phyloP scores from a whole-genome alignment of 2,329 filamentous ascomycete genomes.

The Pseudogymnoascus verrucosus region DNA sequence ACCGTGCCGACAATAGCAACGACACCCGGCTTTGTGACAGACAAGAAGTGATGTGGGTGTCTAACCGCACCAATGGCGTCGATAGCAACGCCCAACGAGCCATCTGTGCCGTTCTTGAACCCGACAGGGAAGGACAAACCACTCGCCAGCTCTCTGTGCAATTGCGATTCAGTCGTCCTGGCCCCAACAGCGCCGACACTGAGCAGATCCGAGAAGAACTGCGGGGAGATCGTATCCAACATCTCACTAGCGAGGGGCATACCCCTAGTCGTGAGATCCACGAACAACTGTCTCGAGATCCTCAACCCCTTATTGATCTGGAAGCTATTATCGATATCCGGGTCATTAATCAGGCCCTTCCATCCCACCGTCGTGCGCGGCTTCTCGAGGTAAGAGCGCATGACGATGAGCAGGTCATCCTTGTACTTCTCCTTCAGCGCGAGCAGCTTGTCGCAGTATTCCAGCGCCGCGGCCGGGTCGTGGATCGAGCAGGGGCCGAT shows the following conservation, averaged over 20 bases:
- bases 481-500: conserved; percentile 97
- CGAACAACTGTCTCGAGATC: conserved; percentile 80
- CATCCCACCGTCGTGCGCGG: conserved; percentile 95
- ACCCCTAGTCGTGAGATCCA: conserved; percentile 81
- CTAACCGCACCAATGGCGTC: conserved; percentile 90
- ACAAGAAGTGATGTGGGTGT: conserved; percentile 93
- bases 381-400: conserved; percentile 98
- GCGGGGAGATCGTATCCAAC: conserved; percentile 95
- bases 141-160: conserved; percentile 89
- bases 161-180: conserved; percentile 91
- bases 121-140: conserved; percentile 95
- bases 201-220: conserved; percentile 88
- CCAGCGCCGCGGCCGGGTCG: conserved; percentile 80
- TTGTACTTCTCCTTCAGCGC: conserved; percentile 79
- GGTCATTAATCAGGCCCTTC: conserved; percentile 98
- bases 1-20: conserved; percentile 90
- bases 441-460: conserved; percentile 82
- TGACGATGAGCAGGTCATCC: conserved; percentile 86
- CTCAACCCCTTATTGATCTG: conserved; percentile 97
- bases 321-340: conserved; percentile 96
- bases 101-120: conserved; percentile 99
- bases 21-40: conserved; percentile 91
- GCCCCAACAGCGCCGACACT: conserved; percentile 90
- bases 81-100: conserved; percentile 78
- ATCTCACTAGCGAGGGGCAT: conserved; percentile 98